Conservation (phyloP, 2,329 filamentous ascomycete genomes). For the Exserohilum turcica region DNA sequence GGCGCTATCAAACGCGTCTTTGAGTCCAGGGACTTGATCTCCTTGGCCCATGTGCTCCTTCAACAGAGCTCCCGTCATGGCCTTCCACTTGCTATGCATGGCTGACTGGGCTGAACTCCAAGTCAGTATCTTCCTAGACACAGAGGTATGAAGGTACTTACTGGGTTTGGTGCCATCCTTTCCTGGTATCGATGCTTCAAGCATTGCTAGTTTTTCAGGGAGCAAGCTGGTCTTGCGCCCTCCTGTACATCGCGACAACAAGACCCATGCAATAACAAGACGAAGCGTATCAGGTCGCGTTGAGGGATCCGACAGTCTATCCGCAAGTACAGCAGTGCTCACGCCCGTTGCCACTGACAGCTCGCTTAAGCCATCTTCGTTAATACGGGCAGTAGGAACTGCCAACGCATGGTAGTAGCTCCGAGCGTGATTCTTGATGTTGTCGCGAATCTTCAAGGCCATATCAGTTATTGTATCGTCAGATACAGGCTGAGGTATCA, state of each 20-base stretch:
- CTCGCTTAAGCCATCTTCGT: slow-evolving; percentile 10
- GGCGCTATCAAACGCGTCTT: slow-evolving; percentile 14
- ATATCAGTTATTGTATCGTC: slow-evolving; percentile 27
- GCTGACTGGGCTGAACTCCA: slow-evolving; percentile 14
- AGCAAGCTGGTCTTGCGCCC: slow-evolving; percentile 19
- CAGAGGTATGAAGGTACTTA: neutral
- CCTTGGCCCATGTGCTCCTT: slow-evolving; percentile 15
- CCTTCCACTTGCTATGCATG: slow-evolving; percentile 33
- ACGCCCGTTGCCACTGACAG: slow-evolving; percentile 16
- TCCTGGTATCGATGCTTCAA: neutral
- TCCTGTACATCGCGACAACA: slow-evolving; percentile 23
- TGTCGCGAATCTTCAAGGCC: slow-evolving; percentile 31
- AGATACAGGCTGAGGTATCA: slow-evolving; percentile 30
- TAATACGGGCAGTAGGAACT: slow-evolving; percentile 5
- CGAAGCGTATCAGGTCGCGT: slow-evolving; percentile 23
- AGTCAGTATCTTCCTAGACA: neutral
- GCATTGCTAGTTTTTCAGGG: slow-evolving; percentile 14
- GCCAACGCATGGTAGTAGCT: slow-evolving; percentile 24
- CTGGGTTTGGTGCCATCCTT: neutral
- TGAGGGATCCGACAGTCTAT: slow-evolving; percentile 10
- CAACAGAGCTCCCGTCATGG: slow-evolving; percentile 28
- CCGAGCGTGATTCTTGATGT: slow-evolving; percentile 34
- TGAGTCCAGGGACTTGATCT: neutral
- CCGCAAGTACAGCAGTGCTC: slow-evolving; percentile 4
- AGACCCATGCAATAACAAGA: slow-evolving; percentile 21